Evolutionary conservation across 495 filamentous ascomycete genomes (phyloP), one percentile per base, ranked within the genome.

Genomic region (Aspergillus cavernicola): DNA sequence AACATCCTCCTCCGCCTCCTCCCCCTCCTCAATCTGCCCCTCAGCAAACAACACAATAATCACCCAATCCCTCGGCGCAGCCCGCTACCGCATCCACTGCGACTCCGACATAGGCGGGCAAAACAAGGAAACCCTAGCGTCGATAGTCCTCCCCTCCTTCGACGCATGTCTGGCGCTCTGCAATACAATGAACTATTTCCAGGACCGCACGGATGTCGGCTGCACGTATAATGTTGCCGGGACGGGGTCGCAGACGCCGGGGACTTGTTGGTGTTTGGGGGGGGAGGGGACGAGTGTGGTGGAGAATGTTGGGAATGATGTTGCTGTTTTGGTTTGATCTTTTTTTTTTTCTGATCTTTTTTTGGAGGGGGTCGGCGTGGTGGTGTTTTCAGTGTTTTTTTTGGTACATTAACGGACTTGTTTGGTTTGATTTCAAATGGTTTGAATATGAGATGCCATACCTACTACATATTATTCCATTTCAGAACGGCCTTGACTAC

Each of bases 151-250:
- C 6, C 10, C 15, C 15, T 31, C 46, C 6, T 56, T 56, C 29
- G 33, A 48, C 18, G 46, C 37, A 6, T 56, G 53, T 19, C n/a
- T 56, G n/a, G 38, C 28, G 31, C 46, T 51, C 8, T 51, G 53
- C 33, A 50, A 38, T 20, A 49, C 53, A 20, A 56, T 56, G 53
- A 56, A 56, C 15, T 50, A 50, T 33, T 51, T 50, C 47, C 46
- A 56, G 46, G 40, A 38, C 1, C 53, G 53, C 15, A 38, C 38
- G 32, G 53, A 56, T 50, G 39, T 56, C 19, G 53, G 29, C 15
- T 35, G 28, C 16, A 56, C 53, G 29, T 56, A 37, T 23, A 56
- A 56, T 18, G 40, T 50, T 45, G 46, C 15, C 16, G 53, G 53
- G 19, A 56, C 53, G 38, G 53, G 53, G 5, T 13, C 20, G 9